These are phyloP conservation scores for Periconia digitata DNA, from an alignment of 2,329 filamentous ascomycete genomes.

Conservation along the genomic window DNA sequence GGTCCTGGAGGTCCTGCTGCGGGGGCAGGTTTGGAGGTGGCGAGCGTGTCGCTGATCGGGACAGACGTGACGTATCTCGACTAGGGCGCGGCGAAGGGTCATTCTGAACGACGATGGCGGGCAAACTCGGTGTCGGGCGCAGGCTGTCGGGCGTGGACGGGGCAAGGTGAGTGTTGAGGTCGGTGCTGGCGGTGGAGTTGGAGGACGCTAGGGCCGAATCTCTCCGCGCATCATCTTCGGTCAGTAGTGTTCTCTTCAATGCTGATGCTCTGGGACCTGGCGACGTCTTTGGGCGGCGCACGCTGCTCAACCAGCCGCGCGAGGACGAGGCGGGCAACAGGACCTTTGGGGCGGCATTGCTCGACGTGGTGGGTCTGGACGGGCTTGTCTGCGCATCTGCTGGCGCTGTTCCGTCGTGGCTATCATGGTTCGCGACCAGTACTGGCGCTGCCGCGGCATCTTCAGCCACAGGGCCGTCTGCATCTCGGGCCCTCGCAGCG, in stretches of 20 bases:
- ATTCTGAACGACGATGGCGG: constrained; percentile 50
- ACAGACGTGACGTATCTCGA: constrained; percentile 4
- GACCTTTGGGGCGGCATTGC: constrained; percentile 13
- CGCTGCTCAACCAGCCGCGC: constrained; percentile 40
- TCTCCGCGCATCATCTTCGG: constrained; percentile 39
- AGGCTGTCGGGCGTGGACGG: constrained; percentile 34
- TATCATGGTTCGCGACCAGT: neutral
- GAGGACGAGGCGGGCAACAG: constrained; percentile 14
- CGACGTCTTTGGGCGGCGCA: constrained; percentile 41
- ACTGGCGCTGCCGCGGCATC: neutral
- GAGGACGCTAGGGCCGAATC: constrained; percentile 46
- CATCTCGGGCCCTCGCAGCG: constrained; percentile 25
- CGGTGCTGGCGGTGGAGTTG: constrained; percentile 31
- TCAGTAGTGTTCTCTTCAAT: constrained; percentile 31
- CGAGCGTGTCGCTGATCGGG: constrained; percentile 2
- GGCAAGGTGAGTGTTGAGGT: constrained; percentile 21
- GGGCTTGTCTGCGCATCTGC: constrained; percentile 2
- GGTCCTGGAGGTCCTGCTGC: constrained; percentile 46
- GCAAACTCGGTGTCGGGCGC: constrained; percentile 45
- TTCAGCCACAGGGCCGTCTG: neutral
- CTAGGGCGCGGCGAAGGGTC: constrained; percentile 26
- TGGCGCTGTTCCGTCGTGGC: constrained; percentile 3
- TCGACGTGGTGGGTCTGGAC: constrained; percentile 5
- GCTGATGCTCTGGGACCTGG: constrained; percentile 37
- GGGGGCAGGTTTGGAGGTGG: neutral